Evolutionary conservation across 768 basidiomycete species (phyloP).

Genomic region (Clavaria fumosa): DNA sequence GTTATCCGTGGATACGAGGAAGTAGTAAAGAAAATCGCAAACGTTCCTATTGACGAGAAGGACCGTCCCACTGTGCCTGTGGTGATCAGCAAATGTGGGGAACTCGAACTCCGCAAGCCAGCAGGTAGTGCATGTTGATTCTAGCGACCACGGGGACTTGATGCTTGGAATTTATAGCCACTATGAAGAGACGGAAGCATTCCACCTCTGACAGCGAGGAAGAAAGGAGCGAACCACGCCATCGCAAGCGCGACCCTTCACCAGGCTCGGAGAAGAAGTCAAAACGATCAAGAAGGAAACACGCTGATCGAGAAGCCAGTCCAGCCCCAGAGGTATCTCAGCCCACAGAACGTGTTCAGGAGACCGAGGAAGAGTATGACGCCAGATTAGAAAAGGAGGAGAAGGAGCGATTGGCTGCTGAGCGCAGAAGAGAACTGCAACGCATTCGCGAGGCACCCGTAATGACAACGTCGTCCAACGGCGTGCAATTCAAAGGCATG

Average conservation of each 20-base stretch:
- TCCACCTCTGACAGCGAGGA: background rate
- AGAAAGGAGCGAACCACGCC: background rate
- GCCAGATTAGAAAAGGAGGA: slow-evolving; percentile 53
- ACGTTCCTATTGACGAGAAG: slow-evolving; percentile 58
- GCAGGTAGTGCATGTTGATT: background rate
- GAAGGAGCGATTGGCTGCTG: slow-evolving; percentile 35
- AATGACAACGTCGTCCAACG: slow-evolving; percentile 22
- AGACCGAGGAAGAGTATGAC: slow-evolving; percentile 65
- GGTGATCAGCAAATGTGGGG: slow-evolving; percentile 63
- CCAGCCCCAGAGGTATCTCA: slow-evolving; percentile 5
- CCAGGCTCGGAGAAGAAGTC: too few relatives aligned
- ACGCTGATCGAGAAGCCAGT: background rate
- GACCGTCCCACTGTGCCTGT: slow-evolving; percentile 58
- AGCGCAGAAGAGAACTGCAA: slow-evolving; percentile 33
- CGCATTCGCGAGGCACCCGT: slow-evolving; percentile 27
- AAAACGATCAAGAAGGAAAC: background rate
- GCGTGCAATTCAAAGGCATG: slow-evolving; percentile 53
- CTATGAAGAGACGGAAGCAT: background rate
- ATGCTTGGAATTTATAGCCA: background rate
- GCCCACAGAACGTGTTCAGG: slow-evolving; percentile 20
- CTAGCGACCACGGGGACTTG: background rate
- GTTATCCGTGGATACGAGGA: slow-evolving; percentile 46
- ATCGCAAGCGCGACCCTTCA: too few relatives aligned
- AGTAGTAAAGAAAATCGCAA: slow-evolving; percentile 41
- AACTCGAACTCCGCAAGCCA: slow-evolving; percentile 51